Conservation (phyloP, 2,329 filamentous ascomycete species). For the Chaetomium globosum region DNA sequence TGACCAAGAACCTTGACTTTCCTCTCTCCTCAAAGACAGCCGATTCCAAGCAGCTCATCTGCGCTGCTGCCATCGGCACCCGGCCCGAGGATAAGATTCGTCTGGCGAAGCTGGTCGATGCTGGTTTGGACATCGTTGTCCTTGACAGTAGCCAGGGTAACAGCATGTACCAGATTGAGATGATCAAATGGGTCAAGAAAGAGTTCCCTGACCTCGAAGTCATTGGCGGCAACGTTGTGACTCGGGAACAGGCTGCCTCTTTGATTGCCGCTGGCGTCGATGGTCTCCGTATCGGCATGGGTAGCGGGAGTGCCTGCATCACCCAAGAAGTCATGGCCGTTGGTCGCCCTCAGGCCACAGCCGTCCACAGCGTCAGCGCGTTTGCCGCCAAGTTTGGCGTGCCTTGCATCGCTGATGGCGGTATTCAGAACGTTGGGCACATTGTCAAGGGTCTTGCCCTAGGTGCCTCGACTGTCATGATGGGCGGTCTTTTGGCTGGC, state of each 20-base stretch:
- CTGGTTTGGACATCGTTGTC: constrained; percentile 91
- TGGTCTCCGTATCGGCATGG: constrained; percentile 98
- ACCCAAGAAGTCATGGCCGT: constrained; percentile 99
- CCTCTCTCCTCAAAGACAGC: constrained; percentile 94
- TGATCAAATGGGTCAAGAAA: constrained; percentile 94
- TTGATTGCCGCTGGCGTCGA: constrained; percentile 94
- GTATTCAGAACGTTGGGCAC: constrained; percentile 97
- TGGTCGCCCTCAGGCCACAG: constrained; percentile 89
- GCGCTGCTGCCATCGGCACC: constrained; percentile 92
- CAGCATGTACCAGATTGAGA: constrained; percentile 97
- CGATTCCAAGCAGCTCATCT: constrained; percentile 95
- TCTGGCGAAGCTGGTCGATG: constrained; percentile 85
- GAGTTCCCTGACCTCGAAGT: constrained; percentile 86
- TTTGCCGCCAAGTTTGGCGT: constrained; percentile 95
- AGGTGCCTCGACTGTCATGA: constrained; percentile 96
- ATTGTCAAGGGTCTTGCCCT: constrained; percentile 97
- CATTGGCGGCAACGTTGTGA: constrained; percentile 98
- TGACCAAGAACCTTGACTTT: constrained; percentile 99
- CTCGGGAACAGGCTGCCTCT: constrained; percentile 88
- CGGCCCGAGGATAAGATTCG: constrained; percentile 89
- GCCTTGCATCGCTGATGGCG: constrained; percentile 95
- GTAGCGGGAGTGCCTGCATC: constrained; percentile 95
- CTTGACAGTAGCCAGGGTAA: constrained; percentile 97
- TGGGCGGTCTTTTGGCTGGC: constrained; percentile 95
- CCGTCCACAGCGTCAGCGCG: constrained; percentile 84